Evolutionary conservation across 768 basidiomycete species (phyloP).

Genomic region (Suillus americanus): DNA sequence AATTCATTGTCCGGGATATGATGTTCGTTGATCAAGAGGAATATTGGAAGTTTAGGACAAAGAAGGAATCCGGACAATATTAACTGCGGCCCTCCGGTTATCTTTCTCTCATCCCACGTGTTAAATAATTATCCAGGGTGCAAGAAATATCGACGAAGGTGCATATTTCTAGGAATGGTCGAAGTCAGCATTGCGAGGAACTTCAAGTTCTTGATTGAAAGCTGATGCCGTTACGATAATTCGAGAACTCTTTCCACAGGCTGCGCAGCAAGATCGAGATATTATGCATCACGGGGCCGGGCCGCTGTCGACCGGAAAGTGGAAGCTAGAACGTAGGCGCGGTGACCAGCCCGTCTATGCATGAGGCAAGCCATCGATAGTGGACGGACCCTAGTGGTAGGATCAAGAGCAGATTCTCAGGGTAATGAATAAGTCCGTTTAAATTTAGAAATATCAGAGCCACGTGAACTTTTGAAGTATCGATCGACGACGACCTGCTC

Average conservation of each 20-base stretch:
- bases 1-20: conserved; percentile 14
- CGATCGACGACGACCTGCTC: too few species aligned
- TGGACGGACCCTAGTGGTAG: too few species aligned
- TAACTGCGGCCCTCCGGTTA: neutral
- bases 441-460: too few species aligned
- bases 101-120: neutral
- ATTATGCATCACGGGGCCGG: too few species aligned
- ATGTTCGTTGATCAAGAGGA: neutral
- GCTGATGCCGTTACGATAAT: neutral
- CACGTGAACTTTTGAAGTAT: too few species aligned
- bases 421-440: too few species aligned
- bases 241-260: neutral
- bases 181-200: neutral
- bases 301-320: too few species aligned
- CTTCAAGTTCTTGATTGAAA: neutral
- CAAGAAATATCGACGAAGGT: neutral
- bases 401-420: too few species aligned
- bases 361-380: too few species aligned
- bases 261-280: neutral
- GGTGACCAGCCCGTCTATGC: too few species aligned
- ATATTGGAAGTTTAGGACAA: neutral
- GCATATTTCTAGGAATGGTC: neutral
- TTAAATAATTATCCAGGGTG: neutral
- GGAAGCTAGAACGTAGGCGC: too few species aligned
- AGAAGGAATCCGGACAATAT: neutral